Evolutionary conservation across 2,329 filamentous ascomycete genomes (phyloP).

Genomic region (Diaporthe citrichinensis): DNA sequence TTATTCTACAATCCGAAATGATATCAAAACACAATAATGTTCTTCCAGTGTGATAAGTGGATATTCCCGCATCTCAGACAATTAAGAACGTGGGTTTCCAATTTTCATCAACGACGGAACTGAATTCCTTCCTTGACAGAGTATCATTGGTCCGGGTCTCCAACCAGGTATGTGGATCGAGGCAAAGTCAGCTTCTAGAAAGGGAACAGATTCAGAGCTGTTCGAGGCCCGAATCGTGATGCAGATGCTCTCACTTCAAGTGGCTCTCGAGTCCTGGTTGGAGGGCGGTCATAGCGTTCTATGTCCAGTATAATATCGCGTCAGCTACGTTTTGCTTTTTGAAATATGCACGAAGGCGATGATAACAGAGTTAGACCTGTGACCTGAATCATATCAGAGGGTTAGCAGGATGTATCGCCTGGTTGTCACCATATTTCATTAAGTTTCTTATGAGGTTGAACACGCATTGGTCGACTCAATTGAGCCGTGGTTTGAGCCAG

Average conservation of each 20-base stretch:
- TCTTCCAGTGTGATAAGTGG: too few species aligned
- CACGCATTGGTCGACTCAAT: background rate
- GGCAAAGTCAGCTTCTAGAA: too few species aligned
- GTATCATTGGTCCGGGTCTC: background rate
- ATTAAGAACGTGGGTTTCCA: background rate
- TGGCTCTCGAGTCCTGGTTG: too few species aligned
- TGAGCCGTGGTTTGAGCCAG: background rate
- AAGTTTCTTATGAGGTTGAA: background rate
- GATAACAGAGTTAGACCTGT: background rate
- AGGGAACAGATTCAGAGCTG: background rate
- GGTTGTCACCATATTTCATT: background rate
- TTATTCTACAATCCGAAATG: constrained; percentile 1
- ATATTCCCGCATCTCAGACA: background rate
- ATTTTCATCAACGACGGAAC: background rate
- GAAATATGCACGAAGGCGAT: too few species aligned
- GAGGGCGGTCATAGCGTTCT: background rate
- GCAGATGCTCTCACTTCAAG: background rate
- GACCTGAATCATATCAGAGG: too few species aligned
- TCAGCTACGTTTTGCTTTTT: background rate
- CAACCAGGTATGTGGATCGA: background rate
- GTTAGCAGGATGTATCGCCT: background rate
- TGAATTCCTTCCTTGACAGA: background rate
- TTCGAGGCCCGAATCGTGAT: background rate
- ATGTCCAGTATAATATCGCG: background rate
- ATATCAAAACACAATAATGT: background rate